Conservation (phyloP, 495 filamentous ascomycete genomes). For the Talaromyces thailandensis region DNA sequence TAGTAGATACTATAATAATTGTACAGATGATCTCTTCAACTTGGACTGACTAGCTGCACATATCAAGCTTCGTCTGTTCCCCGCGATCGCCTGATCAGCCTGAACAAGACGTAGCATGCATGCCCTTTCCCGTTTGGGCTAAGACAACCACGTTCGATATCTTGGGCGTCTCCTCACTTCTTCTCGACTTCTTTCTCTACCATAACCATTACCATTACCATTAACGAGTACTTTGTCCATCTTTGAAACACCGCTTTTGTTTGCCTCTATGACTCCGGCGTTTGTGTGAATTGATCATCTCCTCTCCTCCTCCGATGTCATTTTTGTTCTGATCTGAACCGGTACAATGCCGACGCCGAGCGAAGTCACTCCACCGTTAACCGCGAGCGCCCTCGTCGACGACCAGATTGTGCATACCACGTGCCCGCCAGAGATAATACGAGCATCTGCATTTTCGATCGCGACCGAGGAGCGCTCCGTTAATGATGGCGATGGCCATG, state of each 20-base stretch:
- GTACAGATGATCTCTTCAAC: not conserved
- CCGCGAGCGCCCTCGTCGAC: slow-evolving; percentile 35
- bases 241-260: slow-evolving; percentile 6
- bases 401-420: slow-evolving; percentile 42
- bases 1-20: not conserved
- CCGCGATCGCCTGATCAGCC: slow-evolving; percentile 37
- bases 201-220: no score
- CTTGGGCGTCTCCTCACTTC: slow-evolving; percentile 10
- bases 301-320: slow-evolving; percentile 27
- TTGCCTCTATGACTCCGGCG: not conserved
- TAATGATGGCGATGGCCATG: slow-evolving; percentile 18
- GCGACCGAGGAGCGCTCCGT: slow-evolving; percentile 17
- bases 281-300: not conserved
- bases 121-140: slow-evolving; percentile 17
- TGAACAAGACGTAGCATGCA: slow-evolving; percentile 2
- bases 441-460: slow-evolving; percentile 32
- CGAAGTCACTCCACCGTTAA: slow-evolving; percentile 35
- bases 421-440: slow-evolving; percentile 49
- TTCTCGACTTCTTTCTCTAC: slow-evolving; percentile 11
- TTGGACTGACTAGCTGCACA: not conserved
- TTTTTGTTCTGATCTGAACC: slow-evolving; percentile 29
- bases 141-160: slow-evolving; percentile 5
- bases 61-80: slow-evolving; percentile 20
- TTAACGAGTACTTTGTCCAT: no score
- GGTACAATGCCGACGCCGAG: slow-evolving; percentile 49